Conservation (phyloP, 352 stramenopile genomes). For the Phytophthora megakarya region DNA sequence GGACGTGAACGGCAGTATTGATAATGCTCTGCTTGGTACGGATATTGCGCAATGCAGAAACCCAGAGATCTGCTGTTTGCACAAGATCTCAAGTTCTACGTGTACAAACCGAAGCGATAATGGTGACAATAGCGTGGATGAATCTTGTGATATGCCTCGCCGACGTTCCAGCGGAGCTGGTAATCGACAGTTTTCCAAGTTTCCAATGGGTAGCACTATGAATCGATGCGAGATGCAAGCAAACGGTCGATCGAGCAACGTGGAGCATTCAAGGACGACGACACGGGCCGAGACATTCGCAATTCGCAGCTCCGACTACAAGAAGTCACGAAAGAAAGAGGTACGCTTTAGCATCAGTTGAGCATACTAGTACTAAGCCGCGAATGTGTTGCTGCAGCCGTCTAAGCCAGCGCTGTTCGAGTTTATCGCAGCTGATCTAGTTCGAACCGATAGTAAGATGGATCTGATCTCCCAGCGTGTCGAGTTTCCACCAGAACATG, state of each 20-base stretch:
- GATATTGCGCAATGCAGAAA: conserved; percentile 45
- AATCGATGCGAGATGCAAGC: conserved; percentile 47
- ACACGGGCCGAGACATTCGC: conserved; percentile 66
- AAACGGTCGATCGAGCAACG: conserved; percentile 53
- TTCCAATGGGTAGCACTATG: conserved; percentile 67
- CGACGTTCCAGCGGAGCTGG: conserved; percentile 14
- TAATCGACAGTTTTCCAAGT: conserved; percentile 43
- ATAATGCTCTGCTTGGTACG: conserved; percentile 30
- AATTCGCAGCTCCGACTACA: conserved; percentile 80
- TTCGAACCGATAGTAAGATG: conserved; percentile 71
- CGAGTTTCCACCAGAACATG: conserved; percentile 59
- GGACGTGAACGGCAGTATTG: conserved; percentile 15
- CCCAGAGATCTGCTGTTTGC: conserved; percentile 58
- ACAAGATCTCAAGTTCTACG: conserved; percentile 33
- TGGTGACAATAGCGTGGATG: conserved; percentile 3
- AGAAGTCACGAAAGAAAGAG: conserved; percentile 82
- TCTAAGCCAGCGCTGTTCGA: conserved; percentile 72
- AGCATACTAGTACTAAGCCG: too few relatives aligned
- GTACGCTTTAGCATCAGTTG: conserved; percentile 17
- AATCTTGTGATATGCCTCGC: not conserved
- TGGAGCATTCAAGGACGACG: conserved; percentile 58
- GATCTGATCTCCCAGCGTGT: conserved; percentile 80
- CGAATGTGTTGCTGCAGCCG: conserved; percentile 29
- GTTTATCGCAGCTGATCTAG: conserved; percentile 76
- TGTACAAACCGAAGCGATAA: conserved; percentile 3